Base-by-base conservation (phyloP, 768 basidiomycete species). In the Botryobasidium botryosum region DNA sequence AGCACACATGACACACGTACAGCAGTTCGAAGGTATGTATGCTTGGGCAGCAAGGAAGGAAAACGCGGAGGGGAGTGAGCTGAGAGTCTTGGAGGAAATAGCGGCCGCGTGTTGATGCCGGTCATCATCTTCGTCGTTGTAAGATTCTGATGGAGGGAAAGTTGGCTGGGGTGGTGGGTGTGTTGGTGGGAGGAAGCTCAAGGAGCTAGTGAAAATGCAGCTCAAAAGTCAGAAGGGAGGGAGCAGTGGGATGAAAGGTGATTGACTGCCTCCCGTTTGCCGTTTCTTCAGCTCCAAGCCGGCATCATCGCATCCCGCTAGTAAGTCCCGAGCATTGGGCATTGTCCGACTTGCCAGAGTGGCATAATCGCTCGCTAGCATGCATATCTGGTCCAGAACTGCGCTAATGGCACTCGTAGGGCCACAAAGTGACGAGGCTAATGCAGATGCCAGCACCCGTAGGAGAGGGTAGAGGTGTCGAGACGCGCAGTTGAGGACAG, bases 11-110 rank as follows among this genome's bases (percentile, higher is more conserved):
- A n/a, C n/a, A n/a, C n/a, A 64, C 71, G 31, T 61, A 86, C 84
- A 1, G 84, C 81, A 20, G 84, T 87, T 53, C 77, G 73, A 41
- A 85, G 66, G 59, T 86, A 87, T 0, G 84, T 85, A 51, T 87
- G 84, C 54, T 85, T 87, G 0, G 85, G 84, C 7, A 85, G 71
- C 18, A 73, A 55, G 15, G 61, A 57, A 3, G 71, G 68, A 36
- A 67, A 63, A 48, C 63, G 54, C 35, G 63, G 56, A 1, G 71
- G n/a, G 80, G n/a, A 85, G 64, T 17, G 68, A 64, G 10, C 75
- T 74, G 4, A 87, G 61, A 0, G 79, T 81, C 21, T 62, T 56
- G 2, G 72, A 81, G 21, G 81, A 25, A 13, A 26, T 36, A 15
- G 49, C 35, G 12, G 20, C 36, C n/a, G 17, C 35, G 8, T 20